Base-by-base conservation (phyloP, 2,329 filamentous ascomycete species). In the Shiraia sp. region DNA sequence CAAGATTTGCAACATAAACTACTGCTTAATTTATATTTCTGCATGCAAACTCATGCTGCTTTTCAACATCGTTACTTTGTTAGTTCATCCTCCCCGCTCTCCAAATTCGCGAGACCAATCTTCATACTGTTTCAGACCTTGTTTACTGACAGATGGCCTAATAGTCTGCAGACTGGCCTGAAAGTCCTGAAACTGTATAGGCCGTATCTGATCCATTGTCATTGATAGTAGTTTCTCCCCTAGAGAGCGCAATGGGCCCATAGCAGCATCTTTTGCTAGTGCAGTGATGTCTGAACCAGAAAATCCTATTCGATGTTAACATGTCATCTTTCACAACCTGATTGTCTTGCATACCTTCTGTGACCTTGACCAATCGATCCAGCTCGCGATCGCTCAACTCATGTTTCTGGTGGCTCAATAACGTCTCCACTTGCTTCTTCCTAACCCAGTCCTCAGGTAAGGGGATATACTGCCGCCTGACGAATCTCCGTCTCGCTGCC, bases 241-340 rank as follows among this genome's bases (percentile, higher is more conserved):
- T 2, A 97, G 76, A 38, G 90, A 92, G 23, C 93, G 82, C 10
- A 99, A 75, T 0, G 93, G 93, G 0, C 93, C 92, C 93, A 99
- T 99, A 2, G 93, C 93, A 7, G 93, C 93, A 65, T 99, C 93
- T 71, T 99, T 99, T 6, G 93, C 93, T 7, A 99, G 76, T 1
- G 93, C 91, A 15, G 93, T 97, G 53, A 99, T 96, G 62, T 99
- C 93, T 2, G 90, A 96, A 31, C 93, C 93, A 7, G 90, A 96
- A 72, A 96, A 99, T n/a, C 90, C 91, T 96, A 10, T 4, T n/a
- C 2, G 3, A 14, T 15, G 23, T 47, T 16, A 51, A 32, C 29
- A 10, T n/a, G n/a, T 39, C n/a, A 42, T 10, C 13, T 17, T 24
- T 2, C 29, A n/a, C 7, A 10, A 12, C 26, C 25, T 6, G 10